These are phyloP conservation scores for Penicillium thymicola DNA, from an alignment of 2,329 filamentous ascomycete species.

Conservation along the genomic window DNA sequence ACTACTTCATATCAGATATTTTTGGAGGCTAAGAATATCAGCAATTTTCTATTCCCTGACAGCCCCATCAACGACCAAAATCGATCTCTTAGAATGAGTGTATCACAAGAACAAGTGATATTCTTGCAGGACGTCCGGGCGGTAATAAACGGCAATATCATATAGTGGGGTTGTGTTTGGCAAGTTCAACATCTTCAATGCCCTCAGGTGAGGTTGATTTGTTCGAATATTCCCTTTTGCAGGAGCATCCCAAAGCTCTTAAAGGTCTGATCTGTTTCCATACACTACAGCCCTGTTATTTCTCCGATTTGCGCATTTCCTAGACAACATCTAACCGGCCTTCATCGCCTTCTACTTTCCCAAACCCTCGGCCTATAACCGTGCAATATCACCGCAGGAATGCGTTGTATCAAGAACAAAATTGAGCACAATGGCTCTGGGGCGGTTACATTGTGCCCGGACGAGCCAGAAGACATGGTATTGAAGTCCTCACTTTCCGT, in stretches of 20 bases:
- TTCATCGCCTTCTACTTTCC: not conserved
- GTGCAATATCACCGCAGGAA: conserved; percentile 32
- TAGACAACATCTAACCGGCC: not conserved
- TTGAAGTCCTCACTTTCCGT: not conserved
- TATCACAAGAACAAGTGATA: not conserved
- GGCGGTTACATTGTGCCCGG: conserved; percentile 63
- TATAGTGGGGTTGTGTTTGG: conserved; percentile 10
- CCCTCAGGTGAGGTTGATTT: not conserved
- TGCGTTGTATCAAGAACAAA: conserved; percentile 65
- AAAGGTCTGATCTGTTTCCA: not conserved
- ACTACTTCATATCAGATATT: not conserved
- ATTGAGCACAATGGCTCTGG: conserved; percentile 67
- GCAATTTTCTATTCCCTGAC: not conserved
- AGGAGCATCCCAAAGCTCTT: not conserved
- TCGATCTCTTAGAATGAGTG: too few relatives aligned
- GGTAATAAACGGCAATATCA: conserved; percentile 16
- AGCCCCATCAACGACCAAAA: not conserved
- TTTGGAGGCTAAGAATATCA: not conserved
- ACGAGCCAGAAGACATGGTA: conserved; percentile 75
- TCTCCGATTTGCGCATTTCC: not conserved
- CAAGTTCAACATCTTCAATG: not conserved
- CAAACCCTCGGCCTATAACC: not conserved
- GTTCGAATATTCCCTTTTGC: not conserved
- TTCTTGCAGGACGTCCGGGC: not conserved
- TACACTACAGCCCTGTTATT: too few relatives aligned